phyloP scores from a whole-genome alignment of 179 eudicot genomes.

The Actinidia polygama region DNA sequence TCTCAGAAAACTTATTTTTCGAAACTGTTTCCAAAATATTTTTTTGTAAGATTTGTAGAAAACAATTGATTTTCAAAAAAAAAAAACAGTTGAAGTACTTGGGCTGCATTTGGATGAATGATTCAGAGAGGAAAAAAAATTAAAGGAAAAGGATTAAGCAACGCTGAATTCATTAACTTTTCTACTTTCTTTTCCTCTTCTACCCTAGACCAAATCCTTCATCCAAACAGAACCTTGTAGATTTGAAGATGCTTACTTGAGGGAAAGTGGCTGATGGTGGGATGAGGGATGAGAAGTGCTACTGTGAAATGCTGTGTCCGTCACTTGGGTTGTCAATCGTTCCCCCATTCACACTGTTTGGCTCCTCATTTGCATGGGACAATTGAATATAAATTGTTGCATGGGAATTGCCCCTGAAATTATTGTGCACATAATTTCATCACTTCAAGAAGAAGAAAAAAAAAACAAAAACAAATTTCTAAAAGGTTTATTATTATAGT shows the following conservation, averaged over 20 bases:
- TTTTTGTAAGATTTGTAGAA: too few species aligned
- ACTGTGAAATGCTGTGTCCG: constrained; percentile 17
- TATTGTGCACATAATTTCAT: neutral
- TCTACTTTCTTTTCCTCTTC: too few species aligned
- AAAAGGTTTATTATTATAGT: too few species aligned
- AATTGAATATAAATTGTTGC: constrained; percentile 22
- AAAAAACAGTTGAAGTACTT: too few species aligned
- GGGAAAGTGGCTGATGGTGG: constrained; percentile 28
- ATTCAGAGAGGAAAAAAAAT: too few species aligned
- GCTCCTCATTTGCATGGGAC: constrained; percentile 16
- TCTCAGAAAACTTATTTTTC: too few species aligned
- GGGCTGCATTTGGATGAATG: too few species aligned
- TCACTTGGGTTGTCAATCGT: neutral
- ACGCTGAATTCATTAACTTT: too few species aligned
- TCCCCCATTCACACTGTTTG: neutral
- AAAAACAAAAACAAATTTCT: neutral
- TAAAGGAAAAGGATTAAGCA: too few species aligned
- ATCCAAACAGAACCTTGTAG: neutral
- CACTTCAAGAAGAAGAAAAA: neutral
- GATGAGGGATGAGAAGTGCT: constrained; percentile 39
- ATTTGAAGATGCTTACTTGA: constrained; percentile 25
- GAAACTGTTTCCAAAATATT: too few species aligned
- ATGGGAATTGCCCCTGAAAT: constrained; percentile 23
- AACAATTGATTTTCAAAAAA: too few species aligned
- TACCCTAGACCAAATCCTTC: too few species aligned